Evolutionary conservation across 2,329 filamentous ascomycete species (phyloP).

Genomic region (Talaromyces sp.): DNA sequence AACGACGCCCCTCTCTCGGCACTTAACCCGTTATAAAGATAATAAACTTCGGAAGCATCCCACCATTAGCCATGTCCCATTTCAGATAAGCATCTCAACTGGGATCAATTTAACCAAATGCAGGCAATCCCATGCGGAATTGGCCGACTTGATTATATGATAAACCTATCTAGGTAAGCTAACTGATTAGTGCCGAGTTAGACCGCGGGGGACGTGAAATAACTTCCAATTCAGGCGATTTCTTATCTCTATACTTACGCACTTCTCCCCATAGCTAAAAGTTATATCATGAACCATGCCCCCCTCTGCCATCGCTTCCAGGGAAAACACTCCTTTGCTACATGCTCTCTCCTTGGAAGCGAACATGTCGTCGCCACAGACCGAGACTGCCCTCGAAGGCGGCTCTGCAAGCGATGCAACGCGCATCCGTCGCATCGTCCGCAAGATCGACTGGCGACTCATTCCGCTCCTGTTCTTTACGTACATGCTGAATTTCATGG

Average conservation of each 20-base stretch:
- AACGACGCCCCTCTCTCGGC: background rate
- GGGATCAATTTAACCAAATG: background rate
- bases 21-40: background rate
- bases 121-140: background rate
- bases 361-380: background rate
- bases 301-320: background rate
- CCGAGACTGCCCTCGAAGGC: background rate
- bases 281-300: background rate
- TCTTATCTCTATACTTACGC: constrained; percentile 16
- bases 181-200: background rate
- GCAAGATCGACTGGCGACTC: constrained; percentile 56
- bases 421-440: constrained; percentile 37
- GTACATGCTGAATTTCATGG: constrained; percentile 61
- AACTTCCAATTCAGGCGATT: background rate
- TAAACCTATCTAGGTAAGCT: background rate
- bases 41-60: background rate
- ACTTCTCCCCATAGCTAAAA: too few species aligned
- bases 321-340: constrained; percentile 4
- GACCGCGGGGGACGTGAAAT: background rate
- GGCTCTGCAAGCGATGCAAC: constrained; percentile 3
- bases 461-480: constrained; percentile 58
- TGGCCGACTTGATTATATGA: background rate
- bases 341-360: too few species aligned
- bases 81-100: background rate
- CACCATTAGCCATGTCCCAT: background rate